A percentile compares a stretch with the other conserved stretches of the same genome.
Evolutionary conservation across 148 eudicot species (phyloP).

Genomic region (Salicornia ramosissima): DNA sequence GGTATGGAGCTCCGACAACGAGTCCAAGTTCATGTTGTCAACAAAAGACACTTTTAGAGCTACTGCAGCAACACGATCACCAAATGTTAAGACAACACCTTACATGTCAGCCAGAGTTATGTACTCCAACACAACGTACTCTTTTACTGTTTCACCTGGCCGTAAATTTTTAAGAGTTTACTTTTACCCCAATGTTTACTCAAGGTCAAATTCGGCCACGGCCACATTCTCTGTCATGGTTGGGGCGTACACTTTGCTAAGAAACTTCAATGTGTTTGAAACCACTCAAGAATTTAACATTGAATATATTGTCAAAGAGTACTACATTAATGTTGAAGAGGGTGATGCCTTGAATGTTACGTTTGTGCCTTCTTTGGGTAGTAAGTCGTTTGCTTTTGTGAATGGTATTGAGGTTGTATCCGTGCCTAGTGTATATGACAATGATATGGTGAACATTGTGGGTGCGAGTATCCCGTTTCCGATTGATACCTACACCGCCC

Average conservation of each 20-base stretch:
- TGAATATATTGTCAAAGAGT: slow-evolving; percentile 57
- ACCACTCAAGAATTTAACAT: slow-evolving; percentile 54
- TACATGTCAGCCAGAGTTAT: slow-evolving; percentile 78
- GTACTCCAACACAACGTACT: slow-evolving; percentile 57
- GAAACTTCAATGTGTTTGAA: slow-evolving; percentile 71
- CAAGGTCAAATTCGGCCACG: no score
- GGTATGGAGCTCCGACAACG: slow-evolving; percentile 60
- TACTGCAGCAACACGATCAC: slow-evolving; percentile 44
- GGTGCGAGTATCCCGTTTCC: slow-evolving; percentile 35
- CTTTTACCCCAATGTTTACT: slow-evolving; percentile 65
- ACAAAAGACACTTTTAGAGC: slow-evolving; percentile 38
- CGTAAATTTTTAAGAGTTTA: slow-evolving; percentile 69
- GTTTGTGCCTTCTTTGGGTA: slow-evolving; percentile 45
- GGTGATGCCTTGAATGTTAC: slow-evolving; percentile 40
- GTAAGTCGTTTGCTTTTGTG: slow-evolving; percentile 67
- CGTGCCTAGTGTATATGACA: slow-evolving; percentile 61
- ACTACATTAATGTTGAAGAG: slow-evolving; percentile 59
- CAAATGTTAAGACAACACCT: slow-evolving; percentile 62
- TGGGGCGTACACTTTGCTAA: slow-evolving; percentile 55
- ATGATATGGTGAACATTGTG: slow-evolving; percentile 31
- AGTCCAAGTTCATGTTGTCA: slow-evolving; percentile 45
- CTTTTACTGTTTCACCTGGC: slow-evolving; percentile 65
- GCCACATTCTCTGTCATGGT: slow-evolving; percentile 51
- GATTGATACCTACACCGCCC: slow-evolving; percentile 55
- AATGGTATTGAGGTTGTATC: slow-evolving; percentile 90